A percentile compares a stretch with the other conserved stretches of the same genome.
phyloP scores from a whole-genome alignment of 2,329 filamentous ascomycete genomes.

The Aspergillus spinulosporus region DNA sequence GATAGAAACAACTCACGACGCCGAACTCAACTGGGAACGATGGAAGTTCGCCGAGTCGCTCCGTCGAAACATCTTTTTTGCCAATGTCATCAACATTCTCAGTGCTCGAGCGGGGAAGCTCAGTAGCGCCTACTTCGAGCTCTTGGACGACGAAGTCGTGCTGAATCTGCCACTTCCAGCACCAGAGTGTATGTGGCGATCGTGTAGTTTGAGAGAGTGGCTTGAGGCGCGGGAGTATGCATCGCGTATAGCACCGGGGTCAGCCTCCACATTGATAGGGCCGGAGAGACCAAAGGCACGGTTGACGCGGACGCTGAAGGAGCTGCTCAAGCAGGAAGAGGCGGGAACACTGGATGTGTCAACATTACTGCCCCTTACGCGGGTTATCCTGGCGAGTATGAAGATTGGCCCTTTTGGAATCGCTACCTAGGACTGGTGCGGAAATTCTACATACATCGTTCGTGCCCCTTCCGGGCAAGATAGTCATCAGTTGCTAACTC shows the following conservation, averaged over 20 bases:
- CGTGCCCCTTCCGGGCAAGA: too few relatives aligned
- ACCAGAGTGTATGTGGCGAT: constrained; percentile 22
- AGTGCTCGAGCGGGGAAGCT: constrained; percentile 9
- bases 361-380: constrained; percentile 17
- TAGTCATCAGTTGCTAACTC: too few relatives aligned
- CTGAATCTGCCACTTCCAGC: constrained; percentile 19
- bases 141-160: constrained; percentile 17
- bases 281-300: background rate
- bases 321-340: constrained; percentile 12
- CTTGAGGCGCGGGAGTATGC: constrained; percentile 7
- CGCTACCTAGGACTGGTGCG: too few relatives aligned
- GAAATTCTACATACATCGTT: too few relatives aligned
- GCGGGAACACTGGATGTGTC: constrained; percentile 11
- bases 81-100: constrained; percentile 20
- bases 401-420: constrained; percentile 1
- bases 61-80: constrained; percentile 22
- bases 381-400: constrained; percentile 18
- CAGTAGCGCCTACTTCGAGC: constrained; percentile 19
- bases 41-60: constrained; percentile 23
- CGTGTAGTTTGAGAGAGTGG: constrained; percentile 22
- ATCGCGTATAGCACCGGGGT: background rate
- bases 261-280: too few relatives aligned
- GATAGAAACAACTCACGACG: constrained; percentile 12
- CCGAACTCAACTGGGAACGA: constrained; percentile 19
- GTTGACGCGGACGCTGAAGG: constrained; percentile 13